Base-by-base conservation (phyloP, 1,139 yeast species). In the Geotrichum histeridarum region DNA sequence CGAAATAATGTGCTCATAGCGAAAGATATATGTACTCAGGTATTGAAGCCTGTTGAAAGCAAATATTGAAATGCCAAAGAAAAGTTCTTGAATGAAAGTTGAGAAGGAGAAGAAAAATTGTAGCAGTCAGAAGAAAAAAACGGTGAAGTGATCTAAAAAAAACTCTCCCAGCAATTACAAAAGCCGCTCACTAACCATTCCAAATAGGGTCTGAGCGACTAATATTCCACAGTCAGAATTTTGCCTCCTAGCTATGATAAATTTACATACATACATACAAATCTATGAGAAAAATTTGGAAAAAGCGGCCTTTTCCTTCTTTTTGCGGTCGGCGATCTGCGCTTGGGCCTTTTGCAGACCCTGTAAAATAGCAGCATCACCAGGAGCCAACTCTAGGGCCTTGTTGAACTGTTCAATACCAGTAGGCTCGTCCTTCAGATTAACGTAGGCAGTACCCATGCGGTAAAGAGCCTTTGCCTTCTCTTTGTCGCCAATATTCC, bases 401-500 rank as follows among this genome's bases (percentile, higher is more conserved):
- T 77, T 73, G 60, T 82, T 80, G 55, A 89, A 79, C 59, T 82
- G 83, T 17, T 69, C 68, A 56, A 84, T 74, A 0, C 96, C 95
- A 54, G 75, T 77, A 22, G 82, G 88, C 58, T 85, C 87, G 64
- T 87, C 83, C 63, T 84, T 84, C 12, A 77, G 72, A 31, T 80
- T 72, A 56, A 80, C 69, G 49, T 57, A 63, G 79, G 78, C 2
- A 87, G 94, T 68, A 78, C 96, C 97, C 70, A 89, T 83, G 67
- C 97, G 82, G 74, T 86, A 91, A 52, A 80, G 75, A 0, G 96
- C 96, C 74, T 91, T 91, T 8, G 95, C 89, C 67, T 78, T 80
- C 32, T 87, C 82, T 62, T 82, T 80, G 54, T 80, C 85, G 52
- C 82, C 88, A 11, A 85, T 74, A 2, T 73, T 77, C 46, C 82